Evolutionary conservation across 768 basidiomycete species (phyloP), one percentile per base, ranked within the genome.

Genomic region (Tulasnella sp.): DNA sequence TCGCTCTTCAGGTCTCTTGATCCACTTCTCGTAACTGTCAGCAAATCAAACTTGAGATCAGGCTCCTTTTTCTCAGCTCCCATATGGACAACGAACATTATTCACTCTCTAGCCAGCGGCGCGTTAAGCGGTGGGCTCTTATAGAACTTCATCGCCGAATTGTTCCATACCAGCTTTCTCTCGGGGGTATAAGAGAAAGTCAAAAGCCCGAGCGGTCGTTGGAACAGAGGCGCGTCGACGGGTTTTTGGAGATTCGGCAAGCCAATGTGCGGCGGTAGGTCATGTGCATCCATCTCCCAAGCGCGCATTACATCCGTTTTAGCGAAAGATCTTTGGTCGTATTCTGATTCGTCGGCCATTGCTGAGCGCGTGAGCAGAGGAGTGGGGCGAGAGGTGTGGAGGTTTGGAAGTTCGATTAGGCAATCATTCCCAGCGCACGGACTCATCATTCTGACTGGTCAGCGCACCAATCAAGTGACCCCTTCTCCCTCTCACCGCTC

Each of bases 11-110:
- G 86, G 84, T 42, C 86, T 83, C 71, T 85, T 85, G 12, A 85
- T 82, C 90, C 92, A 94, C 12, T 84, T 83, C 12, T 91, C 87
- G 78, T 90, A 94, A 0, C 89, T 90, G 79, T 88, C 84, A 0
- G 83, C 80, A 17, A 34, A 26, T n/a, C 67, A 17, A 40, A 42
- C 14, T 19, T 32, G 34, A 17, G 16, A 41, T 68, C 26, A 40
- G 42, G 9, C 26, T 26, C n/a, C 19, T 19, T 26, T 19, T 52
- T 52, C 47, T 52, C 5, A 8, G n/a, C n/a, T n/a, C 19, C 16
- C 6, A 26, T 68, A 42, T n/a, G n/a, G 22, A 39, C 16, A 12
- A 32, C 42, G 67, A 17, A 29, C 37, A 37, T 40, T 16, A 40
- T 62, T 72, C 64, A 72, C 70, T 65, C 70, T 65, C 70, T 37